Conservation (phyloP, 139 green algal genomes). For the Volvox reticuliferus region DNA sequence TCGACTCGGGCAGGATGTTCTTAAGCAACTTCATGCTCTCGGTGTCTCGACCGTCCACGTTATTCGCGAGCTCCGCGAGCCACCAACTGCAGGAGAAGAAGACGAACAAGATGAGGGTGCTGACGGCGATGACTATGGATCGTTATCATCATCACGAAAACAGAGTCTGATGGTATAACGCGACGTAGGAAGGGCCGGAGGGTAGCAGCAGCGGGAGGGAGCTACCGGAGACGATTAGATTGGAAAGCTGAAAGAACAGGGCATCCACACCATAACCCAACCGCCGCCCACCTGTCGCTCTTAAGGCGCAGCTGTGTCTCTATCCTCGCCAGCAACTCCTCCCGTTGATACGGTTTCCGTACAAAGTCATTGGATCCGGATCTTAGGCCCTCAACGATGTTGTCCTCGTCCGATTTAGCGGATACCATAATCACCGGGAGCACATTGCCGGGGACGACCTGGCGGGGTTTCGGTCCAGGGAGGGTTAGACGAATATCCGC, state of each 20-base stretch:
- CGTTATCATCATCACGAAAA: too few species aligned
- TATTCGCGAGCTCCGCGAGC: conserved; percentile 60
- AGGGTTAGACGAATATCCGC: too few species aligned
- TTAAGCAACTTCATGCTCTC: conserved; percentile 69
- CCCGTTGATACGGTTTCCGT: conserved; percentile 67
- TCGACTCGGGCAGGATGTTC: conserved; percentile 68
- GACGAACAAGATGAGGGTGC: neutral
- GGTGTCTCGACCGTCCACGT: conserved; percentile 53
- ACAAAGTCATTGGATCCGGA: conserved; percentile 74
- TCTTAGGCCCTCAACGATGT: conserved; percentile 67
- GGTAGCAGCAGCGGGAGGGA: neutral
- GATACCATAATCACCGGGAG: conserved; percentile 74
- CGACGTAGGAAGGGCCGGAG: neutral
- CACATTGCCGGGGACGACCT: conserved; percentile 48
- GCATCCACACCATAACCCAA: neutral
- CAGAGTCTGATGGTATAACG: neutral
- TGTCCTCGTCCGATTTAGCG: conserved; percentile 64
- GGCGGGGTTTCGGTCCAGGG: neutral
- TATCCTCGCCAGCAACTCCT: conserved; percentile 71
- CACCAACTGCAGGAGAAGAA: conserved; percentile 40
- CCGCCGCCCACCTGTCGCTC: conserved; percentile 44
- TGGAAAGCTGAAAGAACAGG: neutral
- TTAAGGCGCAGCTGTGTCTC: conserved; percentile 67
- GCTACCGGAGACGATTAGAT: neutral
- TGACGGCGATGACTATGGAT: too few species aligned